Percentiles rank a stretch among this genome's conserved stretches.
phyloP scores from a whole-genome alignment of 1,284 basidiomycete genomes.

The Irpex lacteus region DNA sequence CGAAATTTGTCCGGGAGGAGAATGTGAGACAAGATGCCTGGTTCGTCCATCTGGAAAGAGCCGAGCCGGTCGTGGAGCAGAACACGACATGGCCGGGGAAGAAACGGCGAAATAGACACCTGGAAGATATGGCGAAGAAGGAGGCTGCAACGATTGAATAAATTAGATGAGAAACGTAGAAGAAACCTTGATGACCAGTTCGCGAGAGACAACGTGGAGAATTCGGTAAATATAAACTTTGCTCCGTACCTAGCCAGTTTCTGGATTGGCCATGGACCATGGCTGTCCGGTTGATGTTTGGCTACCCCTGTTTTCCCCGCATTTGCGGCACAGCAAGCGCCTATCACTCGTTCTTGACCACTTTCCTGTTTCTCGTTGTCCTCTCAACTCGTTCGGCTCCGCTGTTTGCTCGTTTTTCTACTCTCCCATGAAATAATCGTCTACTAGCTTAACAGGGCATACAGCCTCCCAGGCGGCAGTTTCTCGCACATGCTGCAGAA shows the following conservation, averaged over 20 bases:
- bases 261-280: too few relatives aligned
- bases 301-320: not conserved
- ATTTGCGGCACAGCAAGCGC: not conserved
- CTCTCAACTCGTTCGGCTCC: too few relatives aligned
- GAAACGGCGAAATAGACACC: not conserved
- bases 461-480: not conserved
- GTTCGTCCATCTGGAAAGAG: slow-evolving; percentile 10
- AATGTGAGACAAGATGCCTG: slow-evolving; percentile 1
- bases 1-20: slow-evolving; percentile 29
- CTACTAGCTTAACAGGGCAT: not conserved
- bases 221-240: too few relatives aligned
- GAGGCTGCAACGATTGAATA: not conserved
- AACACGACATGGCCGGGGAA: slow-evolving; percentile 1
- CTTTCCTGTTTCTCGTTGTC: not conserved
- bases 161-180: not conserved
- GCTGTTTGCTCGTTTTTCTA: too few relatives aligned
- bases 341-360: slow-evolving; percentile 1
- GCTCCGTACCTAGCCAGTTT: too few relatives aligned
- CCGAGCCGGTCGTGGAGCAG: slow-evolving; percentile 13
- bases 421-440: too few relatives aligned
- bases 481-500: not conserved
- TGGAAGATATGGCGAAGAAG: not conserved
- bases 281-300: too few relatives aligned
- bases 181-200: not conserved
- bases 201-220: too few relatives aligned